A percentile compares a stretch with the other conserved stretches of the same genome.
These are phyloP conservation scores for Bisporella sp. DNA, from an alignment of 2,329 filamentous ascomycete species.

Conservation along the genomic window DNA sequence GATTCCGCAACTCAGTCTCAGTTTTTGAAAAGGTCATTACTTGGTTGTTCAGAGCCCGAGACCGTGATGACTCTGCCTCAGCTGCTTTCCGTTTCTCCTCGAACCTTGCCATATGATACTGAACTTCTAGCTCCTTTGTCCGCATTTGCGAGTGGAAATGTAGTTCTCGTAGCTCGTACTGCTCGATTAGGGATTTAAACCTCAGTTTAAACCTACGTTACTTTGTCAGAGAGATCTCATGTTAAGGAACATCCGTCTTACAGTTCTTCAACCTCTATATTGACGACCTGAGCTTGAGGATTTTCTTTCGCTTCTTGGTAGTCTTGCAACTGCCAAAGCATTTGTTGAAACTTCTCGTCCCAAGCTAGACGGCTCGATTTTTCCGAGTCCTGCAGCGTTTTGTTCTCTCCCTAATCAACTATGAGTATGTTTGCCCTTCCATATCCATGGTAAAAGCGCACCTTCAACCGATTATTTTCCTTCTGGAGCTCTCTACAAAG, in stretches of 20 bases:
- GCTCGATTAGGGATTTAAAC: constrained; percentile 94
- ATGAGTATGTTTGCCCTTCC: constrained; percentile 1
- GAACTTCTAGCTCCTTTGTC: constrained; percentile 92
- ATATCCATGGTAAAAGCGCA: constrained; percentile 31
- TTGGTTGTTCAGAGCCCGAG: constrained; percentile 80
- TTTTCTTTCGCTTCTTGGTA: constrained; percentile 83
- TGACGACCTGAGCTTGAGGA: constrained; percentile 70
- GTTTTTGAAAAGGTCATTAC: constrained; percentile 95
- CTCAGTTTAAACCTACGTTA: constrained; percentile 66
- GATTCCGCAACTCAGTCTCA: constrained; percentile 85
- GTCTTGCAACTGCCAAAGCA: constrained; percentile 80
- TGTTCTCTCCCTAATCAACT: constrained; percentile 71
- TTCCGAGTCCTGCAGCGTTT: constrained; percentile 80
- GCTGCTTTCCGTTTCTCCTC: constrained; percentile 87
- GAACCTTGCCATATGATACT: constrained; percentile 80
- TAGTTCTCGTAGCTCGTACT: constrained; percentile 91
- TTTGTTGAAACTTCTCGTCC: constrained; percentile 74
- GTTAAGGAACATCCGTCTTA: constrained; percentile 36
- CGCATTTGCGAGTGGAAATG: constrained; percentile 90
- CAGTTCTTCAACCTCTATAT: constrained; percentile 86
- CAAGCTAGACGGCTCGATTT: constrained; percentile 75
- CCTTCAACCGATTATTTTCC: constrained; percentile 98
- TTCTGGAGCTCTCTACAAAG: constrained; percentile 88
- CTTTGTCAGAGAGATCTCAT: constrained; percentile 30
- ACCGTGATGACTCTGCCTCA: constrained; percentile 72